Percentiles rank a stretch among this genome's conserved stretches.
Conservation (phyloP, 2,329 filamentous ascomycete species). For the Nemania bipapillata region DNA sequence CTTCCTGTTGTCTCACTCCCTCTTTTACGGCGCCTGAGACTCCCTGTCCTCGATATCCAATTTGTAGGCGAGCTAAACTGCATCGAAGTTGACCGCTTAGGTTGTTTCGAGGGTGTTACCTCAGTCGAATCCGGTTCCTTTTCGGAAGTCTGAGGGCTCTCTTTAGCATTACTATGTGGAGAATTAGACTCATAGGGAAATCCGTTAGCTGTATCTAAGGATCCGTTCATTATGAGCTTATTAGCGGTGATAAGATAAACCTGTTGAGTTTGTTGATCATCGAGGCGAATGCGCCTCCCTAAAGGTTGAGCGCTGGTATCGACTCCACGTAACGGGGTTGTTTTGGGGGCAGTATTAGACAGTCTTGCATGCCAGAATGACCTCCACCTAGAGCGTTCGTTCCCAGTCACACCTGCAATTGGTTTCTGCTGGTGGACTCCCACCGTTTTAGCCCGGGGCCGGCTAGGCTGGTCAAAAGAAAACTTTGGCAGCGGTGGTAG, state of each 20-base stretch:
- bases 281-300: conserved; percentile 49
- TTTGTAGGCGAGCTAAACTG: conserved; percentile 67
- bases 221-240: conserved; percentile 40
- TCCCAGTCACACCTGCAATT: conserved; percentile 16
- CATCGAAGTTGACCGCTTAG: conserved; percentile 68
- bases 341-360: conserved; percentile 38
- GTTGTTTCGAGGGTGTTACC: conserved; percentile 57
- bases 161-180: conserved; percentile 33
- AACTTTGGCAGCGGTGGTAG: conserved; percentile 46
- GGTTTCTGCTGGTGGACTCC: conserved; percentile 37
- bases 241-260: conserved; percentile 55
- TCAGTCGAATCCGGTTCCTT: conserved; percentile 49
- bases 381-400: conserved; percentile 57
- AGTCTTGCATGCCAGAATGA: conserved; percentile 67
- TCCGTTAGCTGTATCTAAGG: conserved; percentile 13
- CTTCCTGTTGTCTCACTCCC: conserved; percentile 56
- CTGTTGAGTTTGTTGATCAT: conserved; percentile 50
- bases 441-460: conserved; percentile 48
- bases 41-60: conserved; percentile 68
- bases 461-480: conserved; percentile 52
- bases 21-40: conserved; percentile 66
- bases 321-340: conserved; percentile 40
- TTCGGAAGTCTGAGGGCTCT: conserved; percentile 45
- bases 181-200: conserved; percentile 6
- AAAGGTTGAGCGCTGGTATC: conserved; percentile 47